These are phyloP conservation scores for Ganoderma lucidum DNA, from an alignment of 1,284 basidiomycete species.

Conservation along the genomic window DNA sequence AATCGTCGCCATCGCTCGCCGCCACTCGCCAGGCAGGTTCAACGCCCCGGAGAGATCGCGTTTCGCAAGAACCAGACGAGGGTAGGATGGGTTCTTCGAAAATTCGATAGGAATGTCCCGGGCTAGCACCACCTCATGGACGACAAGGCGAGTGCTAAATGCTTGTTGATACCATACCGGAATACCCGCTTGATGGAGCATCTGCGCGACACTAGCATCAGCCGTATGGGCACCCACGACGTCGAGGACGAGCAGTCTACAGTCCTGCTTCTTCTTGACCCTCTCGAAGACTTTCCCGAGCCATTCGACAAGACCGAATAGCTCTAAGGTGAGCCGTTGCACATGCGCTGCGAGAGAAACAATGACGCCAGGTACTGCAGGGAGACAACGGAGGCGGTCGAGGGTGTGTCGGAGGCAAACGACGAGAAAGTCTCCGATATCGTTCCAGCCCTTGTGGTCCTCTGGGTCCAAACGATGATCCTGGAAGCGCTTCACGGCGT, in stretches of 20 bases:
- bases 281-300: background rate
- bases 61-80: slow-evolving; percentile 6
- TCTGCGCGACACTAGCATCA: background rate
- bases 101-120: background rate
- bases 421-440: background rate
- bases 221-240: slow-evolving; percentile 3
- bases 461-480: background rate
- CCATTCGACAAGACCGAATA: slow-evolving; percentile 4
- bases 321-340: background rate
- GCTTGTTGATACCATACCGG: slow-evolving; percentile 3
- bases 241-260: background rate
- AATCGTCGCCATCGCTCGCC: background rate
- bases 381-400: slow-evolving; percentile 5
- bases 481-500: no score
- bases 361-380: background rate
- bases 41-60: slow-evolving; percentile 8
- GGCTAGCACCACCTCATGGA: background rate
- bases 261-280: background rate
- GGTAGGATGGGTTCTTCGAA: background rate
- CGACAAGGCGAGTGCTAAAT: background rate
- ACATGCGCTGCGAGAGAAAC: slow-evolving; percentile 12
- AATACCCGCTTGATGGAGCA: slow-evolving; percentile 3
- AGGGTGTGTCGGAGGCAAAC: slow-evolving; percentile 2
- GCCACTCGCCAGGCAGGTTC: slow-evolving; percentile 18
- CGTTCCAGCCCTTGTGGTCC: background rate